Percentiles rank a stretch among this genome's conserved stretches.
phyloP scores from a whole-genome alignment of 2,329 filamentous ascomycete species.

The Colletotrichum incanum region DNA sequence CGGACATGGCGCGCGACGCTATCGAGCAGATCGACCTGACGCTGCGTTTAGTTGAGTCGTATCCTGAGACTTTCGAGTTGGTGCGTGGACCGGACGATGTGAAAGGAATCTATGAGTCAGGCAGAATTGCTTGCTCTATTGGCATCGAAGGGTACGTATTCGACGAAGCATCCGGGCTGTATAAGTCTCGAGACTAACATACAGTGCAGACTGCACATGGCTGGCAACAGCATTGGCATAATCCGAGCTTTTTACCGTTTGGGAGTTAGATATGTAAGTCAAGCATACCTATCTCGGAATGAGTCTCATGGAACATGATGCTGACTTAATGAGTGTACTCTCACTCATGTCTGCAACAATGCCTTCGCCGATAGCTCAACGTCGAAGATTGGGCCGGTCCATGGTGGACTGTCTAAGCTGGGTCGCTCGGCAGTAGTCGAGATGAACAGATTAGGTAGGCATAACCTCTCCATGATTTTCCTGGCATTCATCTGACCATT shows the following conservation, averaged over 20 bases:
- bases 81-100: slow-evolving; percentile 49
- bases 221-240: slow-evolving; percentile 52
- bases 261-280: slow-evolving; percentile 53
- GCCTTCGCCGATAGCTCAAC: slow-evolving; percentile 49
- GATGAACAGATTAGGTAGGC: slow-evolving; percentile 54
- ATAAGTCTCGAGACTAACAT: not conserved
- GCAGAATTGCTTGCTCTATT: slow-evolving; percentile 54
- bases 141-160: slow-evolving; percentile 51
- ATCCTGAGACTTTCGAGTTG: slow-evolving; percentile 47
- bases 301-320: not conserved
- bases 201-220: slow-evolving; percentile 47
- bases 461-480: too few species aligned
- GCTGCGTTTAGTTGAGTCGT: slow-evolving; percentile 46
- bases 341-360: slow-evolving; percentile 51
- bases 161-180: not conserved
- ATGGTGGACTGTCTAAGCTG: slow-evolving; percentile 48
- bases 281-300: too few species aligned
- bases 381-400: slow-evolving; percentile 45
- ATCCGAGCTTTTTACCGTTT: slow-evolving; percentile 53
- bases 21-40: slow-evolving; percentile 47
- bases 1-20: slow-evolving; percentile 44
- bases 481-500: not conserved
- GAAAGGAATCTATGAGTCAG: slow-evolving; percentile 47
- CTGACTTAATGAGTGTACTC: slow-evolving; percentile 42
- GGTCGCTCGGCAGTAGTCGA: slow-evolving; percentile 50